These are phyloP conservation scores for Pulveroboletus sp. DNA, from an alignment of 768 basidiomycete species.

Conservation along the genomic window DNA sequence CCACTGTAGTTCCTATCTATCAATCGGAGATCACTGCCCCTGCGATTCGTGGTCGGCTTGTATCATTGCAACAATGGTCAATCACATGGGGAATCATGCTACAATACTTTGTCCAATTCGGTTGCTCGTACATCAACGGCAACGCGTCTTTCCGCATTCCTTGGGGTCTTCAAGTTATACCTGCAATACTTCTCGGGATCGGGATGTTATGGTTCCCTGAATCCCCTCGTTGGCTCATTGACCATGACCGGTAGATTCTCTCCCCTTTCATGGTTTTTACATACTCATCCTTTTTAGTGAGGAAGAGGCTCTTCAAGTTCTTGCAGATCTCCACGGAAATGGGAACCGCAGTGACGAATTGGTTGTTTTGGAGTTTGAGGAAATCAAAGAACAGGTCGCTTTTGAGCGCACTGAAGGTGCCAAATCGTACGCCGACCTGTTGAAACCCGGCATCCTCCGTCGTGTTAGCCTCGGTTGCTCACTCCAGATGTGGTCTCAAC, in stretches of 20 bases:
- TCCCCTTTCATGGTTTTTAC: neutral
- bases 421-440: slow-evolving; percentile 64
- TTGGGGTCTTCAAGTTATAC: slow-evolving; percentile 79
- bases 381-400: slow-evolving; percentile 55
- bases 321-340: slow-evolving; percentile 68
- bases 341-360: slow-evolving; percentile 59
- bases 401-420: slow-evolving; percentile 70
- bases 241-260: slow-evolving; percentile 46
- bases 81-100: slow-evolving; percentile 79
- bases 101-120: slow-evolving; percentile 75
- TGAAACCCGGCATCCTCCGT: slow-evolving; percentile 64
- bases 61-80: slow-evolving; percentile 77
- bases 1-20: slow-evolving; percentile 68
- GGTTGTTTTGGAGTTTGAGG: slow-evolving; percentile 67
- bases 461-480: slow-evolving; percentile 67
- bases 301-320: slow-evolving; percentile 64
- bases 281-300: slow-evolving; percentile 16
- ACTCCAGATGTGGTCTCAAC: slow-evolving; percentile 82
- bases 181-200: slow-evolving; percentile 62
- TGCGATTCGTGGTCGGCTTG: slow-evolving; percentile 69
- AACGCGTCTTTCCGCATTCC: slow-evolving; percentile 76
- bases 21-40: slow-evolving; percentile 76
- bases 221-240: slow-evolving; percentile 70
- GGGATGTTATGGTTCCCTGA: slow-evolving; percentile 73
- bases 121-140: slow-evolving; percentile 65